Evolutionary conservation across 306 rosid species (phyloP).

Genomic region (Medicago arabica): DNA sequence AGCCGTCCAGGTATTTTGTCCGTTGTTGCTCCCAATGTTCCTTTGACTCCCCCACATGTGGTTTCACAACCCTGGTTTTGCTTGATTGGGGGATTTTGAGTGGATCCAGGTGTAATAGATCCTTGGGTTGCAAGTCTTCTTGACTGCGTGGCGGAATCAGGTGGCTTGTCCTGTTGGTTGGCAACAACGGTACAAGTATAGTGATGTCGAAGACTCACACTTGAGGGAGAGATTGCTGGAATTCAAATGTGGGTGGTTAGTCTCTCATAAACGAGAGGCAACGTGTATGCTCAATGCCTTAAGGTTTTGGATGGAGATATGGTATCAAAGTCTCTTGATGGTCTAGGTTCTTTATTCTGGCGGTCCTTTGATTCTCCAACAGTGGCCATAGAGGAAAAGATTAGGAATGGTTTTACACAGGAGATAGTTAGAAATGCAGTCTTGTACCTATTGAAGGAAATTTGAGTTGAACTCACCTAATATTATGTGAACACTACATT

Average conservation of each 20-base stretch:
- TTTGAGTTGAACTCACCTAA: neutral
- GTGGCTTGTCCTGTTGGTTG: neutral
- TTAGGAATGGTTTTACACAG: conserved; percentile 16
- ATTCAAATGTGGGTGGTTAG: neutral
- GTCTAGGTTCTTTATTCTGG: neutral
- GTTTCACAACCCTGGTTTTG: no score
- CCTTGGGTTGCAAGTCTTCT: neutral
- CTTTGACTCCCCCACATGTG: no score
- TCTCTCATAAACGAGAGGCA: neutral
- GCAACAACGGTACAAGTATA: neutral
- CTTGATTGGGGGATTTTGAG: no score
- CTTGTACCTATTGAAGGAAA: conserved; percentile 14
- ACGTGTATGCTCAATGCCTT: neutral
- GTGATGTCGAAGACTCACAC: neutral
- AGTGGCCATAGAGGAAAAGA: conserved; percentile 16
- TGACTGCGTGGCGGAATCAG: neutral
- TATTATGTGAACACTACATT: conserved; percentile 2
- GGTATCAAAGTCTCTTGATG: neutral
- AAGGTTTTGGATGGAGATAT: neutral
- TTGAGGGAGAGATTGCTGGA: neutral
- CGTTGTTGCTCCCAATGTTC: no score
- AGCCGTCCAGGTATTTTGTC: no score
- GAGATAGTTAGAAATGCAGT: conserved; percentile 16
- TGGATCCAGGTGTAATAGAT: neutral
- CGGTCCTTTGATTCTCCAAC: neutral